Base-by-base conservation (phyloP, 2,329 filamentous ascomycete genomes). In the Diaporthe vaccinii region DNA sequence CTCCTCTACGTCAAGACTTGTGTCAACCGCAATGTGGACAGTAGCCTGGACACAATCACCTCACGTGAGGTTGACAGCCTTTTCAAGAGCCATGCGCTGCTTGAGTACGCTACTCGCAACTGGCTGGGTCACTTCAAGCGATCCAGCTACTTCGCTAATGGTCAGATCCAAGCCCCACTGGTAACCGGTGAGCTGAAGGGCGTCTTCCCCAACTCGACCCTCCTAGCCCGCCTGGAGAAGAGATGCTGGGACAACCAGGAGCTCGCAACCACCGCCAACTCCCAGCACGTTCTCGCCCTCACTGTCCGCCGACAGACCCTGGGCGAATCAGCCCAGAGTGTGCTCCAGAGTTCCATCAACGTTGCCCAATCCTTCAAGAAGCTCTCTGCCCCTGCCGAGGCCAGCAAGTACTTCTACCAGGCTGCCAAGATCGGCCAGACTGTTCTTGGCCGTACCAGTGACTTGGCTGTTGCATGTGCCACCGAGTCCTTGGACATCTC, bases 1-100 rank as follows among this genome's bases (percentile, higher is more conserved):
- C 73, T 76, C 9, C 70, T 75, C n/a, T 76, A 76, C 41, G 75
- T 76, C 73, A 76, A 76, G 75, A 71, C 74, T 28, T 76, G 75
- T 46, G 75, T 76, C 55, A 70, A 71, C 39, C 69, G 73, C 17
- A 76, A 76, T n/a, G 73, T 75, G 14, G 75, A 76, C 55, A 75
- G 73, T 44, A 76, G 75, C 65, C 73, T 76, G 46, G 75, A 76
- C 44, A 75, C 65, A 17, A 74, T 76, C 39, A 67, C 25, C 69
- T 10, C 55, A 12, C 73, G 65, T 14, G 75, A 76, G 73, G 69
- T 73, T n/a, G 73, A 71, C 34, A 49, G 69, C 25, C 59, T 73
- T 39, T 76, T 76, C 69, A 76, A 71, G 75, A 70, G 69, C 17
- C 69, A 76, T 44, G 69, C 75, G 25, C 73, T 76, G 15, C 69